Conservation (phyloP, 2,329 filamentous ascomycete species). For the Xylaria arbuscula region DNA sequence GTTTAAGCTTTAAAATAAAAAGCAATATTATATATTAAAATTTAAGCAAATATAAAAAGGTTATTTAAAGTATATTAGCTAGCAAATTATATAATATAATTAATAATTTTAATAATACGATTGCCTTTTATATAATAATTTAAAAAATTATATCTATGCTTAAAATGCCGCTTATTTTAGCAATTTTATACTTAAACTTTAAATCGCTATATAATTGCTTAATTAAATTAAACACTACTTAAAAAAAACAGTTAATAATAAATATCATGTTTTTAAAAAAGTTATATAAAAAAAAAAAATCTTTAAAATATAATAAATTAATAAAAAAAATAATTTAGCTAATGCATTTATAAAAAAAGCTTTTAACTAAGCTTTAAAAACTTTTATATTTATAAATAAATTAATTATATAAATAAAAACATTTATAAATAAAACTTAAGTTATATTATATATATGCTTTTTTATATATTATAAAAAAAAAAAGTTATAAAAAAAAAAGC, state of each 20-base stretch:
- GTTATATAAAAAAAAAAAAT: too few relatives aligned
- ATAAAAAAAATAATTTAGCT: conserved; percentile 1
- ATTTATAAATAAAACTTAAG: not conserved
- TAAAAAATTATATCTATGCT: not conserved
- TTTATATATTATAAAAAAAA: too few relatives aligned
- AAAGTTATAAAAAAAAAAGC: too few relatives aligned
- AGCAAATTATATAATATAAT: not conserved
- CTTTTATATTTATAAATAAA: not conserved
- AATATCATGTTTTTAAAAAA: too few relatives aligned
- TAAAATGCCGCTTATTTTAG: not conserved
- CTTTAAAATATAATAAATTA: not conserved
- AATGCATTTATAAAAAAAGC: not conserved
- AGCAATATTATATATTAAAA: not conserved
- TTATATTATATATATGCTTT: too few relatives aligned
- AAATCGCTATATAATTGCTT: conserved; percentile 1
- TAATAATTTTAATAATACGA: not conserved
- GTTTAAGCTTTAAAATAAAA: not conserved
- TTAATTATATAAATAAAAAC: not conserved
- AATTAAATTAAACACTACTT: not conserved
- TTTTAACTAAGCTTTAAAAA: not conserved
- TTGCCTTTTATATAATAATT: not conserved
- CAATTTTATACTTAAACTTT: conserved; percentile 2
- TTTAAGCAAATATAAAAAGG: not conserved
- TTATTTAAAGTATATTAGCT: not conserved
- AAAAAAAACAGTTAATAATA: not conserved